Base-by-base conservation (phyloP, 805 yeast genomes). In the Monosporozyma servazzii region DNA sequence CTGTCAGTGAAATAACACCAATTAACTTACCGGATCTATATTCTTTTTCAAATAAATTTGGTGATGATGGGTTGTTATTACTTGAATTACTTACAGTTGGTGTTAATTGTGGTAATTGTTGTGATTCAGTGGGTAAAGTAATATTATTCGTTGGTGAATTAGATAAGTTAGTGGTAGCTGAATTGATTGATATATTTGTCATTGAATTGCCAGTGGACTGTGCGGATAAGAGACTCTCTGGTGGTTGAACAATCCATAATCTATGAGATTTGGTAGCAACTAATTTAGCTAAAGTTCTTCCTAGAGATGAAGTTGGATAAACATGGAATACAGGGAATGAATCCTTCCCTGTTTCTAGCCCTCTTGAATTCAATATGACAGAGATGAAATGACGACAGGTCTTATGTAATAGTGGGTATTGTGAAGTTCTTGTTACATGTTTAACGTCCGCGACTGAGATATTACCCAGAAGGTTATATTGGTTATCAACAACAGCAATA, bases 311-410 rank as follows among this genome's bases (percentile, higher is more conserved):
- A 41, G 78, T 76, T 54, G 81, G 79, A 55, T 87, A 84, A 25
- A 91, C 96, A 66, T 91, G 96, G 76, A 91, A 91, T 41, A 93
- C 91, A 17, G 99, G 99, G 75, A 85, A 91, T 42, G 95, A 88
- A 71, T 91, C 99, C 68, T 90, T 89, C 64, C 89, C 90, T 47
- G 60, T 66, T 62, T 85, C 95, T 31, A 91, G 75, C 20, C 99
- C 99, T 64, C 96, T 82, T 51, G 84, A 83, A 56, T 86, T 84
- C 56, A 93, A 76, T 54, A 90, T 89, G 55, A 89, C 84, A 13
- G 95, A 81, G 52, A 91, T 81, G 65, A 91, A 91, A 69, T 86
- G 93, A 61, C 88, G 75, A 68, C 96, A 93, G 6, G 93, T 76
- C 65, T 86, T 84, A 62, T 84, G 84, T 52, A 91, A 75, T 56